Evolutionary conservation across 306 rosid genomes (phyloP).

Genomic region (Geum urbanum): DNA sequence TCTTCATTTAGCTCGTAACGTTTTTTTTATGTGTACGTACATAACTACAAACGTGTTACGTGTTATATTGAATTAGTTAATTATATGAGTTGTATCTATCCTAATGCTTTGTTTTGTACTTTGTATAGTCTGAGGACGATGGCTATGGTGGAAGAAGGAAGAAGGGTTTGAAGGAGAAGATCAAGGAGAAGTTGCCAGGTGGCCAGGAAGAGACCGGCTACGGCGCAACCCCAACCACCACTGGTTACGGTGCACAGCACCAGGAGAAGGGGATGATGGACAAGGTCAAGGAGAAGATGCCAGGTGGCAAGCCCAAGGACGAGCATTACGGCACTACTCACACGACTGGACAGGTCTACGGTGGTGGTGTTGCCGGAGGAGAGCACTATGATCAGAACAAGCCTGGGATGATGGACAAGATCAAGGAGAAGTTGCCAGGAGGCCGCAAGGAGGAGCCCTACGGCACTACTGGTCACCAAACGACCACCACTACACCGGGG

Average conservation of each 20-base stretch:
- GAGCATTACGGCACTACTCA: neutral
- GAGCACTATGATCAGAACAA: slow-evolving; percentile 16
- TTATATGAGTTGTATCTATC: too few relatives aligned
- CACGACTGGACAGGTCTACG: slow-evolving; percentile 19
- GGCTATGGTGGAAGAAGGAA: slow-evolving; percentile 55
- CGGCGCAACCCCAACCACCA: slow-evolving; percentile 7
- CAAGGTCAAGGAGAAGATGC: slow-evolving; percentile 19
- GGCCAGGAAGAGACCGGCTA: slow-evolving; percentile 3
- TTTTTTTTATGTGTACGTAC: neutral
- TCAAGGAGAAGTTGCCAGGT: slow-evolving; percentile 36
- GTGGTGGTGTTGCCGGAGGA: neutral
- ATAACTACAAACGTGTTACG: too few relatives aligned
- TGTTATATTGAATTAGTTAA: neutral
- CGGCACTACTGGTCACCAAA: neutral
- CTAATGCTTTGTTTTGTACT: neutral
- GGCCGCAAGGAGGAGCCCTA: slow-evolving; percentile 3
- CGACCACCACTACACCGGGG: neutral
- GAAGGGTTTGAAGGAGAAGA: slow-evolving; percentile 48
- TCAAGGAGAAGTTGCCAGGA: slow-evolving; percentile 39
- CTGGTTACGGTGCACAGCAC: slow-evolving; percentile 18
- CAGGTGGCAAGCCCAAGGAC: slow-evolving; percentile 18
- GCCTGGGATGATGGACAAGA: slow-evolving; percentile 34
- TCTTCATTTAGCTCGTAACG: too few relatives aligned
- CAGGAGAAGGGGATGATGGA: neutral
- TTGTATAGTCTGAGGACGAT: slow-evolving; percentile 46